phyloP scores from a whole-genome alignment of 2,329 filamentous ascomycete species.

The Fusarium sarcochroum region DNA sequence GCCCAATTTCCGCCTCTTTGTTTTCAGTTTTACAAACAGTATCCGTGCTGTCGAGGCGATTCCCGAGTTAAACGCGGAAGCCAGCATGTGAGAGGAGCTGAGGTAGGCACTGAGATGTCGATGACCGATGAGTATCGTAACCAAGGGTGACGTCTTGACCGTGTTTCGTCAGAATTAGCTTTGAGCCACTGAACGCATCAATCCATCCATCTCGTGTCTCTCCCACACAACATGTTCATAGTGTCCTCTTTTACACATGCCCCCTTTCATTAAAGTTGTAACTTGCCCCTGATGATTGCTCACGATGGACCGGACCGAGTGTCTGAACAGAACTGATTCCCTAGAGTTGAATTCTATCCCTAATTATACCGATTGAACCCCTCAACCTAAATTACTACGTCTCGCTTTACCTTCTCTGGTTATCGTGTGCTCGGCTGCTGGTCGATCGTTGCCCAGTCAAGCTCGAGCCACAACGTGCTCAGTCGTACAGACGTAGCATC shows the following conservation, averaged over 20 bases:
- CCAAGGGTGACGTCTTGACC: constrained; percentile 38
- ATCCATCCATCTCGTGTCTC: constrained; percentile 14
- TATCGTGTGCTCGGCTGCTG: constrained; percentile 18
- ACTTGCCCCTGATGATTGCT: background rate
- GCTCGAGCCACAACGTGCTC: constrained; percentile 34
- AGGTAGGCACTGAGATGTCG: constrained; percentile 18
- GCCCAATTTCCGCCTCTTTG: constrained; percentile 2
- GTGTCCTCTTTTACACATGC: too few species aligned
- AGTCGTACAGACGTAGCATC: constrained; percentile 40
- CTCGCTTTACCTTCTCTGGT: constrained; percentile 24
- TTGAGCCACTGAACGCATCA: constrained; percentile 47
- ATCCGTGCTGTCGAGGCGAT: constrained; percentile 15
- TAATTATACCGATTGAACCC: constrained; percentile 8
- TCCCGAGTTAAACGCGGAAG: constrained; percentile 15
- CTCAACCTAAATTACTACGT: constrained; percentile 12
- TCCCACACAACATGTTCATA: background rate
- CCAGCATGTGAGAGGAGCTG: constrained; percentile 27
- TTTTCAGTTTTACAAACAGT: background rate
- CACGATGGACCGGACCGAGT: constrained; percentile 4
- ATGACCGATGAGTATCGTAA: constrained; percentile 22
- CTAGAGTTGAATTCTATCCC: constrained; percentile 4
- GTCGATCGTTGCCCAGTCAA: constrained; percentile 36
- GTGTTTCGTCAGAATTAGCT: constrained; percentile 42
- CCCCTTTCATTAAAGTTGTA: background rate
- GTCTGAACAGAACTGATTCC: background rate